Conservation (phyloP, 2,329 filamentous ascomycete species). For the Myrmaecium sp. region DNA sequence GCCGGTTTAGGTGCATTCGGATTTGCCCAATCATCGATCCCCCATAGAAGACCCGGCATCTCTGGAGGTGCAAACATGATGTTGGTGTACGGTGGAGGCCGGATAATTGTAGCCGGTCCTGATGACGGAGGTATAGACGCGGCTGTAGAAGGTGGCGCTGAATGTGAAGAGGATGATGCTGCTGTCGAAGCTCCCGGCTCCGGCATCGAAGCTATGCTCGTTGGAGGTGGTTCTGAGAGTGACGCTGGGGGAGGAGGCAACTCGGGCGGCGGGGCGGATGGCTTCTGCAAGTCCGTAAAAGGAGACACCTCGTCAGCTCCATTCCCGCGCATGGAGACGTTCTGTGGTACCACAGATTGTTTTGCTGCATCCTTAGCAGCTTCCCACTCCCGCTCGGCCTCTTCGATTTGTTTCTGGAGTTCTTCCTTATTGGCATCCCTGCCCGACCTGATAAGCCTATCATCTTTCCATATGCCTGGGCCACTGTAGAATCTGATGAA, state of each 20-base stretch:
- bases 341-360: background rate
- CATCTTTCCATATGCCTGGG: conserved; percentile 64
- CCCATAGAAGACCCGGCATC: conserved; percentile 17
- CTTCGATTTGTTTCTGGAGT: conserved; percentile 14
- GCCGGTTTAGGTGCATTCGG: too few species aligned
- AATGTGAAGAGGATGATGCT: conserved; percentile 39
- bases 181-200: conserved; percentile 23
- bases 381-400: conserved; percentile 3
- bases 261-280: conserved; percentile 10
- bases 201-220: too few species aligned
- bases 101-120: too few species aligned
- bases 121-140: too few species aligned
- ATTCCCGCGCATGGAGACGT: background rate
- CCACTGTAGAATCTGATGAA: conserved; percentile 91
- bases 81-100: too few species aligned
- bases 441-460: conserved; percentile 53
- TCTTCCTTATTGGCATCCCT: conserved; percentile 19
- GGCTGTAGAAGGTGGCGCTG: too few species aligned
- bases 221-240: too few species aligned
- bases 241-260: conserved; percentile 33
- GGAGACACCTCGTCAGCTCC: background rate
- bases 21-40: conserved; percentile 22
- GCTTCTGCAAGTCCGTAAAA: background rate
- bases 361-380: background rate
- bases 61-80: conserved; percentile 18